phyloP scores from a whole-genome alignment of 2,329 filamentous ascomycete species.

The Xylariales sp. region DNA sequence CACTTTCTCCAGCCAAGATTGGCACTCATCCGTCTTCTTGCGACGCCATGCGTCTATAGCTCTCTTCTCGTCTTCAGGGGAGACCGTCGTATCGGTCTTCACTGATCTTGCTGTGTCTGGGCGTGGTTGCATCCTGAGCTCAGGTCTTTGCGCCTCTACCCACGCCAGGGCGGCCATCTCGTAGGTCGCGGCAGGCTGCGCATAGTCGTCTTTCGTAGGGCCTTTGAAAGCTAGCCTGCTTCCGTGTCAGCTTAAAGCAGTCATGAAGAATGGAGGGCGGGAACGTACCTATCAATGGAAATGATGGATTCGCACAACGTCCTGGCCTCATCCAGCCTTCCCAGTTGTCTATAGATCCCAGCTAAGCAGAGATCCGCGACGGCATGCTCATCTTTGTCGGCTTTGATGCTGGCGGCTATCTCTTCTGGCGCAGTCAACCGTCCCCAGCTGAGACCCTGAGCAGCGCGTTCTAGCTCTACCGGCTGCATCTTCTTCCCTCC shows the following conservation, averaged over 20 bases:
- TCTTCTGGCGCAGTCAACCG: conserved; percentile 50
- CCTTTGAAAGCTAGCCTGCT: conserved; percentile 52
- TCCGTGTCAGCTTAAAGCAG: conserved; percentile 14
- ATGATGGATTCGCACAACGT: conserved; percentile 61
- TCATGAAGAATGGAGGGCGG: too few relatives aligned
- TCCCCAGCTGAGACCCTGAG: conserved; percentile 59
- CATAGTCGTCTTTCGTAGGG: conserved; percentile 62
- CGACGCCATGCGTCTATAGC: conserved; percentile 33
- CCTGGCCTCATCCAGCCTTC: conserved; percentile 60
- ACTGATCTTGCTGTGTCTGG: neutral
- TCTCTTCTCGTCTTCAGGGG: conserved; percentile 16
- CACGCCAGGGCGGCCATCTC: conserved; percentile 81
- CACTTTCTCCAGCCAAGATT: conserved; percentile 60
- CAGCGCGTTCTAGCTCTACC: conserved; percentile 58
- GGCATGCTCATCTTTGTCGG: conserved; percentile 55
- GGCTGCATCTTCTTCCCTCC: conserved; percentile 75
- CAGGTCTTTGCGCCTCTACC: conserved; percentile 55
- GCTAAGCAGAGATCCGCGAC: conserved; percentile 64
- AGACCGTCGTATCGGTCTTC: neutral
- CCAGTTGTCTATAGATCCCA: conserved; percentile 60
- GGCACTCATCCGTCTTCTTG: conserved; percentile 55
- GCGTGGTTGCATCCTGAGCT: conserved; percentile 18
- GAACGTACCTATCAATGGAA: conserved; percentile 53
- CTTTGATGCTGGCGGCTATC: conserved; percentile 40
- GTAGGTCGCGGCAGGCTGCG: conserved; percentile 71